Conservation (phyloP, 1,284 basidiomycete species). For the Ganoderma meredithae region DNA sequence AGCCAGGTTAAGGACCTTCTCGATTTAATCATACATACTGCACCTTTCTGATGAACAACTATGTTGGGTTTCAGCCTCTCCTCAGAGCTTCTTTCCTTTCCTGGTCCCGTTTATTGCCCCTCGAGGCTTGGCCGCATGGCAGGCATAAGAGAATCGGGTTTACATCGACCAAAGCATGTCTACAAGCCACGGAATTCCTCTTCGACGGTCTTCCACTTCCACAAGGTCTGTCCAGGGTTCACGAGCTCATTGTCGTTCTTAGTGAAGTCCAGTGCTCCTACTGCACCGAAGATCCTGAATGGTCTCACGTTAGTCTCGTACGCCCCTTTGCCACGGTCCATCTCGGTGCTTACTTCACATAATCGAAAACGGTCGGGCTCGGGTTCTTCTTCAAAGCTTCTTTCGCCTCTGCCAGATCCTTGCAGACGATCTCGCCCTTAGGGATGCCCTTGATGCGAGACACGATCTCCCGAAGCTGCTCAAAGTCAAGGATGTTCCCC, state of each 20-base stretch:
- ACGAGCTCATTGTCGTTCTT: conserved; percentile 40
- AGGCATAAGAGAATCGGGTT: too few relatives aligned
- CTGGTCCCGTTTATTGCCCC: too few relatives aligned
- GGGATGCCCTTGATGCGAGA: neutral
- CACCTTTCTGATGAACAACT: too few relatives aligned
- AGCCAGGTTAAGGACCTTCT: too few relatives aligned
- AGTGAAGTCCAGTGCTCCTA: conserved; percentile 36
- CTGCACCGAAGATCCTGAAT: conserved; percentile 36
- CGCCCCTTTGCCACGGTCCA: conserved; percentile 19
- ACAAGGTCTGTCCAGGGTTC: conserved; percentile 37
- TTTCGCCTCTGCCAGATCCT: conserved; percentile 24
- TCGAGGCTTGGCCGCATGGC: too few relatives aligned
- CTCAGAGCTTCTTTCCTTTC: too few relatives aligned
- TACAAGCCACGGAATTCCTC: conserved; percentile 28
- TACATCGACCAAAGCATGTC: neutral
- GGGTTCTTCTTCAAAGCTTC: conserved; percentile 26
- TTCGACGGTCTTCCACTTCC: conserved; percentile 42
- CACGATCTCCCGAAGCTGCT: conserved; percentile 23
- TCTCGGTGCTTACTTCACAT: conserved; percentile 26
- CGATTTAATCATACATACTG: too few relatives aligned
- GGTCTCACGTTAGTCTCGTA: neutral
- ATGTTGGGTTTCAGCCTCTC: neutral
- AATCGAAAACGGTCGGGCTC: conserved; percentile 19
- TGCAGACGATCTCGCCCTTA: conserved; percentile 16
- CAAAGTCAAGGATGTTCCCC: conserved; percentile 23